Conservation (phyloP, 1,139 yeast species). For the Kodamaea plutei region DNA sequence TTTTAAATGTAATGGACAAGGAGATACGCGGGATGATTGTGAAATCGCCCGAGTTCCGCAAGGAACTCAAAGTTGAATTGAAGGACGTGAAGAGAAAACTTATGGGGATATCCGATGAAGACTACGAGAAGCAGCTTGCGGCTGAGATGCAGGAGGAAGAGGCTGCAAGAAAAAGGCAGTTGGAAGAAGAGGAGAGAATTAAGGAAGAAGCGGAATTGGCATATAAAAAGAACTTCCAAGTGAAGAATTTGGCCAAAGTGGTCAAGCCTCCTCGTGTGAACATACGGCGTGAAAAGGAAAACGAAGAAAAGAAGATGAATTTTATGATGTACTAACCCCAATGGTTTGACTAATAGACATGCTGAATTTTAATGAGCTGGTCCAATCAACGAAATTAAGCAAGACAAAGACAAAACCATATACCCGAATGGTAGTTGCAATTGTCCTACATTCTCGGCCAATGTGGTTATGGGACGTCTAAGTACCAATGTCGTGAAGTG, state of each 20-base stretch:
- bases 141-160: conserved; percentile 15
- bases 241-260: conserved; percentile 21
- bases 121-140: conserved; percentile 25
- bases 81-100: conserved; percentile 31
- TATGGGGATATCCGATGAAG: conserved; percentile 41
- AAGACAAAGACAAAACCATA: too few relatives aligned
- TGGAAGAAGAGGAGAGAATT: conserved; percentile 9
- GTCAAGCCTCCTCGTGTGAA: conserved; percentile 34
- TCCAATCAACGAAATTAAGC: too few relatives aligned
- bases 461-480: too few relatives aligned
- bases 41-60: conserved; percentile 41
- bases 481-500: too few relatives aligned
- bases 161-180: conserved; percentile 5
- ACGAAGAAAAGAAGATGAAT: conserved; percentile 11
- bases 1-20: conserved; percentile 40
- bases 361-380: too few relatives aligned
- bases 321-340: conserved; percentile 14
- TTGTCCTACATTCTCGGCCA: too few relatives aligned
- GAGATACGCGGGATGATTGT: conserved; percentile 46
- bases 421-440: too few relatives aligned
- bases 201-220: conserved; percentile 10
- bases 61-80: conserved; percentile 28
- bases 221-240: conserved; percentile 27
- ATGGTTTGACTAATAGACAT: too few relatives aligned
- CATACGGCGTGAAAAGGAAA: conserved; percentile 13